Base-by-base conservation (phyloP, 2,329 filamentous ascomycete species). In the Colletotrichum shisoi region DNA sequence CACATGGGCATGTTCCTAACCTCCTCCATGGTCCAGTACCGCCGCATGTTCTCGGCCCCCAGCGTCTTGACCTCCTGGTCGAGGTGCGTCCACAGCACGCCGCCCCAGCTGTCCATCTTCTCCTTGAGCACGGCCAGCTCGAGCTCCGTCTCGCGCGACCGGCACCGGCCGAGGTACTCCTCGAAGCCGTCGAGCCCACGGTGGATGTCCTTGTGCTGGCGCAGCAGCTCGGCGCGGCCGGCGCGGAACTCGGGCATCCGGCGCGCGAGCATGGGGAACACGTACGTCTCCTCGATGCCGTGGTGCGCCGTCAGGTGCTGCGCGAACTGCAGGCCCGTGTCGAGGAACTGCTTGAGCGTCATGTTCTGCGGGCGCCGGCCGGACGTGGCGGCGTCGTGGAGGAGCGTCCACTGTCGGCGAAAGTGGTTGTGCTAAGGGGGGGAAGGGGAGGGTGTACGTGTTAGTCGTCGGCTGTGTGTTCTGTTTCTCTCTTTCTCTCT, bases 1-100 rank as follows among this genome's bases (percentile, higher is more conserved):
- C 76, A 93, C 81, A 93, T 92, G 0, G 86, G 88, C 79, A 95
- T 83, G 58, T 80, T 78, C 76, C 78, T 81, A 77, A 97, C 89
- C 82, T 97, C 93, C 53, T 91, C 87, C 68, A 88, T 71, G 0
- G 83, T 90, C 91, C 92, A 97, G 77, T 91, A 93, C 77, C 83
- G 87, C 71, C 92, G 84, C 93, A 97, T 96, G 76, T 94, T 96
- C 77, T 95, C 91, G 51, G 93, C 93, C 2, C 89, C 87, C 39
- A 97, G 77, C 71, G 91, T 86, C 76, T 83, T 81, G 8, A 97
- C 93, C 82, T 97, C 93, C 72, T 94, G 89, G 73, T 95, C 91
- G 68, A 97, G 79, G 82, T 97, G 93, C 73, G 80, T 81, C 91
- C 92, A 94, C 56, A 97, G 76, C 70, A 96, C 91, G 11, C 82